Evolutionary conservation across 2,329 filamentous ascomycete species (phyloP).

Genomic region (Fusarium brachygibbosum): DNA sequence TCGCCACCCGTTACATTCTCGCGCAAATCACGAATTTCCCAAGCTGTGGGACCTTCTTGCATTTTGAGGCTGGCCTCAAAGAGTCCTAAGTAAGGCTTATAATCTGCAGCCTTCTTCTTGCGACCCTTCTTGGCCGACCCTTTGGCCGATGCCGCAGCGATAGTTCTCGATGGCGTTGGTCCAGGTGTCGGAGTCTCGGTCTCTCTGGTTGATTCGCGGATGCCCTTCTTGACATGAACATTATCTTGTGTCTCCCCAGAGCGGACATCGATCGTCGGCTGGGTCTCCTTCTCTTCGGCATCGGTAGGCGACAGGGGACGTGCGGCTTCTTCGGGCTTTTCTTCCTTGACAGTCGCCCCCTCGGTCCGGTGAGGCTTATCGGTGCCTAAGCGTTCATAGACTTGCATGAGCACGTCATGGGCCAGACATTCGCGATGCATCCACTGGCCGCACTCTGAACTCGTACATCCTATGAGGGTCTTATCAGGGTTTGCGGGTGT

Average conservation of each 20-base stretch:
- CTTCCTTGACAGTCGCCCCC: conserved; percentile 57
- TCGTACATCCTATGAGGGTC: conserved; percentile 69
- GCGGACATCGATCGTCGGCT: conserved; percentile 68
- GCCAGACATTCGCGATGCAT: conserved; percentile 74
- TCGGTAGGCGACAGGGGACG: conserved; percentile 67
- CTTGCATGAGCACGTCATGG: conserved; percentile 65
- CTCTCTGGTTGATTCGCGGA: conserved; percentile 50
- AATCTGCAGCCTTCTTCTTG: conserved; percentile 56
- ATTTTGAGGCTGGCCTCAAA: conserved; percentile 66
- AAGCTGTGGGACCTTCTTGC: conserved; percentile 61
- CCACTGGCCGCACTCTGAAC: conserved; percentile 69
- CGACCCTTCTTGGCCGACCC: conserved; percentile 54
- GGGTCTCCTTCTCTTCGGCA: conserved; percentile 63
- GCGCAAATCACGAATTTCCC: conserved; percentile 67
- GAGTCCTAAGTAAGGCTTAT: conserved; percentile 64
- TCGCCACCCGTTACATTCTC: conserved; percentile 62
- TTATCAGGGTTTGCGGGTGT: conserved; percentile 73
- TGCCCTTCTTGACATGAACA: conserved; percentile 55
- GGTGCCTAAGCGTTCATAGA: conserved; percentile 64
- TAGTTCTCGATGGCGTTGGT: conserved; percentile 46
- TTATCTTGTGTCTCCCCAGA: conserved; percentile 59
- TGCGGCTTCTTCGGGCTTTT: conserved; percentile 51
- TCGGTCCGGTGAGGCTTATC: conserved; percentile 63
- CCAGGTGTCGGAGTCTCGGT: conserved; percentile 52
- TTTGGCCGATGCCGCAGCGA: conserved; percentile 45